Conservation (phyloP, 2,329 filamentous ascomycete genomes). For the Nakataea oryzae region DNA sequence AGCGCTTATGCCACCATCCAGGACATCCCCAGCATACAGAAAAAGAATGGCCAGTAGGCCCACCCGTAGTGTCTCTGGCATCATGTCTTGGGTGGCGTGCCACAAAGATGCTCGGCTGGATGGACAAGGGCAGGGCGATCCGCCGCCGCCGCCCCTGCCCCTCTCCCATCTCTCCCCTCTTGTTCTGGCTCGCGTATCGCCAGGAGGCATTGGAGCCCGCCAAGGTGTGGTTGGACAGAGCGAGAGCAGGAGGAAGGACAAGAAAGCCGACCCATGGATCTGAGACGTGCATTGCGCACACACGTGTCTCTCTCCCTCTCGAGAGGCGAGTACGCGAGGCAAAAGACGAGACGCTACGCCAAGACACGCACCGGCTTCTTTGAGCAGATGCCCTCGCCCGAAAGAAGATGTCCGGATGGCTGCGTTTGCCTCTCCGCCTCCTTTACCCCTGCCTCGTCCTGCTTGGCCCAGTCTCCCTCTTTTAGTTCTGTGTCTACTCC, state of each 20-base stretch:
- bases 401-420: background rate
- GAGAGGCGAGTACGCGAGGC: background rate
- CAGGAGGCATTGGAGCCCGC: background rate
- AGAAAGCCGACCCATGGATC: background rate
- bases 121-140: background rate
- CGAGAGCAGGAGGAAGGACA: background rate
- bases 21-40: background rate
- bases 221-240: background rate
- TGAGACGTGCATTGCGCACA: background rate
- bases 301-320: background rate
- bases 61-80: background rate
- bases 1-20: background rate
- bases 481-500: background rate
- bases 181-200: background rate
- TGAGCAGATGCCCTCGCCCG: background rate
- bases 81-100: background rate
- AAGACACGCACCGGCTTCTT: background rate
- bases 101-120: background rate
- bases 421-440: background rate
- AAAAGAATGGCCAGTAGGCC: background rate
- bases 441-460: background rate
- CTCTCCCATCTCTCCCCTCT: too few relatives aligned
- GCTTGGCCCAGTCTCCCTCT: background rate
- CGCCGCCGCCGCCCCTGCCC: background rate
- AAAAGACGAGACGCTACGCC: background rate